Conservation (phyloP, 805 yeast genomes). For the Dipodascopsis tothii region DNA sequence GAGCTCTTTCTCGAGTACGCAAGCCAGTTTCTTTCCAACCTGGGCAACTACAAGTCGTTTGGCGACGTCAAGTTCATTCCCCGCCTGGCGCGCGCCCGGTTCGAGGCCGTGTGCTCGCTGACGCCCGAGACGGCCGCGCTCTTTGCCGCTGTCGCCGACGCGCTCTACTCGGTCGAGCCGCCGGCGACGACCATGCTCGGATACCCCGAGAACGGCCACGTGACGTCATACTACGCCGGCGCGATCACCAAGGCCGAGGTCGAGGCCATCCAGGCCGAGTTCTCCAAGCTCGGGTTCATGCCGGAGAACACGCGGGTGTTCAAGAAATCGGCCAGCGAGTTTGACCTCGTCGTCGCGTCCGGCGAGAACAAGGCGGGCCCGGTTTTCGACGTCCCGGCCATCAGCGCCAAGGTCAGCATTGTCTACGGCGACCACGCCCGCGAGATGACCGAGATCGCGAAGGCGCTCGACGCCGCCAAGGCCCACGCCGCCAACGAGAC, state of each 20-base stretch:
- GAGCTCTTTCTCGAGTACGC: constrained; percentile 51
- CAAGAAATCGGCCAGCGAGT: constrained; percentile 42
- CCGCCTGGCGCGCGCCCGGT: constrained; percentile 41
- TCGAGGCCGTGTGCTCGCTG: constrained; percentile 44
- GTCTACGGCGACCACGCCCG: constrained; percentile 69
- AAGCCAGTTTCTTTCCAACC: constrained; percentile 54
- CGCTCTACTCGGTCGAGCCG: constrained; percentile 45
- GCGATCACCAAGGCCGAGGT: constrained; percentile 53
- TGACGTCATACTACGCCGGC: constrained; percentile 63
- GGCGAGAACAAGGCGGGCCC: constrained; percentile 44
- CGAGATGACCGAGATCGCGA: constrained; percentile 56
- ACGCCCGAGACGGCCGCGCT: constrained; percentile 30
- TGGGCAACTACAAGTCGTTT: constrained; percentile 75
- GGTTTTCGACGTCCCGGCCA: constrained; percentile 34
- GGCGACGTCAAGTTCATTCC: constrained; percentile 88
- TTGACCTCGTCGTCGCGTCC: constrained; percentile 63
- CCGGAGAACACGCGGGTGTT: constrained; percentile 76
- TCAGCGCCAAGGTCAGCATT: constrained; percentile 43
- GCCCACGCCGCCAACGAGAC: constrained; percentile 64
- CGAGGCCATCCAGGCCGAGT: constrained; percentile 56
- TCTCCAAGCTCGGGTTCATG: constrained; percentile 56
- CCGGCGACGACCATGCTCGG: constrained; percentile 55
- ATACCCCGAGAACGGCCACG: constrained; percentile 69
- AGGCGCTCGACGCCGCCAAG: constrained; percentile 49
- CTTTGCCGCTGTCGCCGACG: constrained; percentile 30